phyloP scores from a whole-genome alignment of 768 basidiomycete genomes.

The Suillus fuscotomentosus region DNA sequence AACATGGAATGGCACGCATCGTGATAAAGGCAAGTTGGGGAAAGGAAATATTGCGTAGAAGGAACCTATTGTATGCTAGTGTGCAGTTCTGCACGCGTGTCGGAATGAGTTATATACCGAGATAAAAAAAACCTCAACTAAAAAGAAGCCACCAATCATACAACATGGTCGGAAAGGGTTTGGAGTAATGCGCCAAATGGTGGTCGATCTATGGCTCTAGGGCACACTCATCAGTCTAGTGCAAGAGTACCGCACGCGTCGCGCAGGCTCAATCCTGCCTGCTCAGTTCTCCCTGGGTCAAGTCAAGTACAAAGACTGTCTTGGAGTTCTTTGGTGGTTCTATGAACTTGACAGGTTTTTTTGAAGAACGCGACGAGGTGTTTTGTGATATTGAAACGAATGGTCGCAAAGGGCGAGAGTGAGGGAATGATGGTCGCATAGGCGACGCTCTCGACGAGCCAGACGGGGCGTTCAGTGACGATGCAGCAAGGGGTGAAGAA shows the following conservation, averaged over 20 bases:
- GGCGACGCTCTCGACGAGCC: constrained; percentile 34
- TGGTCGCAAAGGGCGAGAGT: constrained; percentile 76
- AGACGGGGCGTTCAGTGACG: constrained; percentile 31
- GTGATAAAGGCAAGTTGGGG: neutral
- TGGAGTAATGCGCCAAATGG: neutral
- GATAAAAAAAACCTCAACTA: neutral
- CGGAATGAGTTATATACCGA: constrained; percentile 5
- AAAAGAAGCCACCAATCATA: neutral
- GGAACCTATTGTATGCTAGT: neutral
- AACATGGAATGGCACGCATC: neutral
- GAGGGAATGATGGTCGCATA: constrained; percentile 55
- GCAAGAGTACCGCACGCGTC: neutral
- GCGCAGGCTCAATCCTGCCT: constrained; percentile 48
- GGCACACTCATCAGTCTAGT: neutral
- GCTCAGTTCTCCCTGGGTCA: constrained; percentile 83
- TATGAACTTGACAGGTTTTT: constrained; percentile 70
- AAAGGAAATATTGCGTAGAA: neutral
- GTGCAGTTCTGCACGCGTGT: neutral
- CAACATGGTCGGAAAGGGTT: neutral
- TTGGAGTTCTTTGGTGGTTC: constrained; percentile 74
- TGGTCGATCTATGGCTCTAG: neutral
- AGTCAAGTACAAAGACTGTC: constrained; percentile 69
- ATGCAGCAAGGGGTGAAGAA: constrained; percentile 62
- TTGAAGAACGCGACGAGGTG: constrained; percentile 22
- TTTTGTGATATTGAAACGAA: constrained; percentile 58